Evolutionary conservation across 2,329 filamentous ascomycete species (phyloP), one percentile per base, ranked within the genome.

Genomic region (Knoxdaviesia capensis): DNA sequence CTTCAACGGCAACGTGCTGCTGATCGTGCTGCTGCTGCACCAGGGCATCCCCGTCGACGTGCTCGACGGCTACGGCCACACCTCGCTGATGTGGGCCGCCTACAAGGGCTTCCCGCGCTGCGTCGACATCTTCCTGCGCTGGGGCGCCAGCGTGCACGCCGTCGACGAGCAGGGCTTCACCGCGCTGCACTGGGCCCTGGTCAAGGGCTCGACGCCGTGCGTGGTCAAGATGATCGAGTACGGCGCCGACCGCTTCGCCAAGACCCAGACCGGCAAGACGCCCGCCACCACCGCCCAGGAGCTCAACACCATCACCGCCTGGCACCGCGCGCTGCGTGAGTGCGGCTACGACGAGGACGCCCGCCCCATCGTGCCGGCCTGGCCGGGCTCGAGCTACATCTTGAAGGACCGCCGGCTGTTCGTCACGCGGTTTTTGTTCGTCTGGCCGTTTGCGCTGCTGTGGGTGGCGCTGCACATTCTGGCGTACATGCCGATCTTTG

Each of bases 31-130:
- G 1, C 73, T 98, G 6, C 71, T 98, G 29, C 90, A 98, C 61
- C 87, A 94, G 55, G 86, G 90, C 54, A 90, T 98, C 46, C 84
- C 86, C 10, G 85, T 98, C 47, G 90, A 98, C 56, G 81, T 90
- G 5, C 69, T 80, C 42, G 90, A 98, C 60, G 74, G 75, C 41
- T 88, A 86, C 55, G 85, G 87, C 5, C 92, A 98, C 59, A 96
- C 90, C 1, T 80, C 80, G 46, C 68, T 98, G 46, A 98, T 98
- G 90, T 98, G 90, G 90, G 85, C 90, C 11, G 88, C 88, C 10
- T 98, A 98, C 65, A 98, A 98, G 60, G 90, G 92, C 34, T 94
- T 80, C 56, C 84, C 88, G 0, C 77, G 80, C 39, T 93, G 85
- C 51, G 88, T 96, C 39, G 90, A 96, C 55, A 59, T 96, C 37